Base-by-base conservation (phyloP, 345 rosid genomes). In the Brassica rapa region DNA sequence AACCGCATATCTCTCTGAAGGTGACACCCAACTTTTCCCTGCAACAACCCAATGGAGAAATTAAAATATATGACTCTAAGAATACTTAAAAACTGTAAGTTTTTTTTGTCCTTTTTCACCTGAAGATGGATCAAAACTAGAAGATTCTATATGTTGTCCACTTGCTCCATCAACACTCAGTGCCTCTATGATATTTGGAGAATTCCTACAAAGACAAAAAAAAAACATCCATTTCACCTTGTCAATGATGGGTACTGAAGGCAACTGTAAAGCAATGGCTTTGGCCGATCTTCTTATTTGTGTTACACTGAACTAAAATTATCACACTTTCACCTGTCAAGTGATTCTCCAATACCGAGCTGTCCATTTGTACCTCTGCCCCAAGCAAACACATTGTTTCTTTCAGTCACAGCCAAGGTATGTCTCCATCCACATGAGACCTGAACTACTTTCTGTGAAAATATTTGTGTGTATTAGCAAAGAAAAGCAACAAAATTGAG, bases 361-460 rank as follows among this genome's bases (percentile, higher is more conserved):
- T 95, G 99, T 73, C 99, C 97, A 83, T 93, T 95, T 35, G 98
- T 95, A 70, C 98, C 99, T 87, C 99, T 89, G 69, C 99, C 99
- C 99, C 99, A 93, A 64, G 98, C 92, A 82, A 86, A 95, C 25
- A 95, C 88, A 77, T 95, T 92, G 43, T 90, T 80, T 66, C 60
- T 81, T 77, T 91, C 99, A 7, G 97, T 92, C 70, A 91, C 84
- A 77, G 97, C 98, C 83, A 95, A 87, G 0, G 99, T 89, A 76
- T 94, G 99, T 82, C 99, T 92, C 99, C 98, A 94, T 57, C 98
- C 98, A 76, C 99, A 93, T 23, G 99, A 85, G 65, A 95, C 86
- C 80, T 89, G 93, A 66, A 82, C 77, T 73, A 95, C 92, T 86
- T 89, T 89, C 98, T 95, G 89, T 63, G 33, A 66, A 74, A 24